Evolutionary conservation across 306 rosid species (phyloP), one percentile per base, ranked within the genome.

Genomic region (Purshia tridentata): DNA sequence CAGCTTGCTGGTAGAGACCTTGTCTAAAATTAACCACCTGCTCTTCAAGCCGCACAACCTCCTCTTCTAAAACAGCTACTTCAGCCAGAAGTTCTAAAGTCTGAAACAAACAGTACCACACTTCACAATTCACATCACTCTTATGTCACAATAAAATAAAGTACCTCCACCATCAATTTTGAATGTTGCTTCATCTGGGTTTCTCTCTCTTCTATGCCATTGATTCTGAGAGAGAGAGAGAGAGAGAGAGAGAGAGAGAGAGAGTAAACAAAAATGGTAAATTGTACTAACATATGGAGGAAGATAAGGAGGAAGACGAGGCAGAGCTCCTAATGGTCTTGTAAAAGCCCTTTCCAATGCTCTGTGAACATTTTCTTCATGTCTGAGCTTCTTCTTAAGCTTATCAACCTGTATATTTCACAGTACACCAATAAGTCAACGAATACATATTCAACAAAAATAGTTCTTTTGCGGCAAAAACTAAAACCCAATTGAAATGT

Each of bases 271-370:
- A 0, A 22, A 9, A 44, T 52, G n/a, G 16, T n/a, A 53, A 14
- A 60, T 57, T 19, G 35, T 14, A 72, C 96, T 83, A 58, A 93
- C 98, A 82, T 82, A 60, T 58, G 94, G 90, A 84, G 98, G 98
- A 57, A 93, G 97, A 89, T 89, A 93, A 13, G 98, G 97, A 74
- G 98, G 98, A 71, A 93, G 94, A 72, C 97, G 97, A 80, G 98
- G 98, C 48, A 93, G 85, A 72, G 97, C 90, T 75, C 98, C 98
- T 53, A 93, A 72, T 57, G 98, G 97, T 72, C 98, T 84, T 2
- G 94, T 86, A 35, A 93, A 90, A 66, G 96, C 98, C 76, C 98
- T 91, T 74, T 93, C 98, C 65, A 93, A 85, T 16, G 89, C 98
- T 82, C 89, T 93, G 15, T 93, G 98, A 18, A 93, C 92, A 83